phyloP scores from a whole-genome alignment of 2,329 filamentous ascomycete species.

The Verticillium isaacii region DNA sequence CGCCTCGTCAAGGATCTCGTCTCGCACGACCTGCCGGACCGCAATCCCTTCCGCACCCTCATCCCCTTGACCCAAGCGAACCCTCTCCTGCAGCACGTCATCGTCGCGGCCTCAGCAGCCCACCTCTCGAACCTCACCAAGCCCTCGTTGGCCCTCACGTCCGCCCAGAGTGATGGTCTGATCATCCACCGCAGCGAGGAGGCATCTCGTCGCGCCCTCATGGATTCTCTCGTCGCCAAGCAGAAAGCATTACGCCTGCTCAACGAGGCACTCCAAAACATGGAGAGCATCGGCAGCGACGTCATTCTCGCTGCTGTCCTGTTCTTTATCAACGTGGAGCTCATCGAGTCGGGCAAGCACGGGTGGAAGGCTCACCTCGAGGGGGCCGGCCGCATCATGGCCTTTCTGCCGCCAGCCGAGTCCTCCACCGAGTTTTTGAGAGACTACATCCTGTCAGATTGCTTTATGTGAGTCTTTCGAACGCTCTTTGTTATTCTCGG shows the following conservation, averaged over 20 bases:
- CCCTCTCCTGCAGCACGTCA: constrained; percentile 39
- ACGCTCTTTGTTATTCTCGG: not conserved
- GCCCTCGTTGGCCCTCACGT: constrained; percentile 19
- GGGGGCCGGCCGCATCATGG: constrained; percentile 39
- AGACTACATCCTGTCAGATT: constrained; percentile 43
- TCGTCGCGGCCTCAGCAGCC: constrained; percentile 43
- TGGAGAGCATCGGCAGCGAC: constrained; percentile 30
- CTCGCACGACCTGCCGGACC: constrained; percentile 35
- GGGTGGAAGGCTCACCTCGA: constrained; percentile 43
- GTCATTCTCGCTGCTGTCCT: constrained; percentile 40
- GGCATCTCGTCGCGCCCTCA: constrained; percentile 23
- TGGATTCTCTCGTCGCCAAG: constrained; percentile 41
- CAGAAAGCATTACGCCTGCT: constrained; percentile 38
- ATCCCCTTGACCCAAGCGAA: constrained; percentile 35
- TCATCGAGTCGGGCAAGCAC: constrained; percentile 43
- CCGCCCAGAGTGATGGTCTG: constrained; percentile 4
- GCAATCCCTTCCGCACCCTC: constrained; percentile 41
- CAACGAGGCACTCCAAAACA: constrained; percentile 30
- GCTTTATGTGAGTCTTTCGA: constrained; percentile 31
- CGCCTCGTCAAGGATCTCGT: constrained; percentile 50
- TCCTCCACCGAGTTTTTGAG: constrained; percentile 29
- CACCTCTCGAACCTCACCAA: constrained; percentile 40
- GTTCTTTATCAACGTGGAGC: constrained; percentile 45
- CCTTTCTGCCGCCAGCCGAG: constrained; percentile 27
- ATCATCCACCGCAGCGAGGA: constrained; percentile 6